Evolutionary conservation across 192 early-diverging fungal species (phyloP), one percentile per base, ranked within the genome.

Genomic region (Podila horticola): DNA sequence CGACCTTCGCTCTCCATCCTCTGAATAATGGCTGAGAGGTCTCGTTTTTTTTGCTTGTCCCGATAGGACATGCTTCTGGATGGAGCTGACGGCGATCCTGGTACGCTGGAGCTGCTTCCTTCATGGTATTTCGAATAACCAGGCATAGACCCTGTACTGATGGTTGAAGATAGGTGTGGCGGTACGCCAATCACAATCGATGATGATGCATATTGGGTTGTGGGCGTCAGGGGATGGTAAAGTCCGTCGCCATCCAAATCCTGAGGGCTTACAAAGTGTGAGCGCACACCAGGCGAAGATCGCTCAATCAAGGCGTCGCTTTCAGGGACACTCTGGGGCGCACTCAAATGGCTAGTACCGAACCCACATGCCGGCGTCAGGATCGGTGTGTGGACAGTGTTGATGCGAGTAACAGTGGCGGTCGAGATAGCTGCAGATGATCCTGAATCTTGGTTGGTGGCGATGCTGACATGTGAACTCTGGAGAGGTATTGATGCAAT

Each of bases 321-420:
- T 45, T 81, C 77, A 13, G 71, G 71, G 19, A 73, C 66, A 34
- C 77, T 73, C 62, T 81, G 77, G 10, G 77, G 77, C 0, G 33
- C 55, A 10, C 9, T 61, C 7, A 48, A 3, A 4, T 8, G 2
- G 0, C 69, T 15, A 41, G 15, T 31, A n/a, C 10, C 63, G 20
- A 34, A 26, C 36, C n/a, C 52, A 26, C 52, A 22, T 52, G 17
- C n/a, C 28, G 19, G 19, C 38, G 49, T 28, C 51, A 19, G 36
- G 20, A 22, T 58, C 9, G 52, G 52, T 24, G 52, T 55, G n/a
- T 55, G 52, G 9, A 55, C 52, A 22, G 52, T 55, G 52, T 55
- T 55, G 52, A 55, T 22, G 13, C 50, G 41, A 55, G 24, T 26
- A 55, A 55, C n/a, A 10, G 52, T 55, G 19, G 11, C 50, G 50